Percentiles rank a stretch among this genome's conserved stretches.
phyloP scores from a whole-genome alignment of 1,284 basidiomycete genomes.

The Anthracocystis walkeri region DNA sequence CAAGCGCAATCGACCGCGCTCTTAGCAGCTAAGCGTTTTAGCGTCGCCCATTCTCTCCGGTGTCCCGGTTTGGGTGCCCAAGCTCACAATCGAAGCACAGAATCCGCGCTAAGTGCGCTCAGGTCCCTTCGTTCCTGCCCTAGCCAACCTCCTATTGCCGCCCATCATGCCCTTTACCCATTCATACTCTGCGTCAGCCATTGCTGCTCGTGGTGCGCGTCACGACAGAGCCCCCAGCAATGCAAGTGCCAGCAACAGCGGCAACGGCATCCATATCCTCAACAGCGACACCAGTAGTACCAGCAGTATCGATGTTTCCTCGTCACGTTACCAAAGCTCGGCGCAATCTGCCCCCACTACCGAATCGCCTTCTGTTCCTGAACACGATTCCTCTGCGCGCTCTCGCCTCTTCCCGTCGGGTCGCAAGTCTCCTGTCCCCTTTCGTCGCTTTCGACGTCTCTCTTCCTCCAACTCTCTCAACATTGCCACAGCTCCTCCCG shows the following conservation, averaged over 20 bases:
- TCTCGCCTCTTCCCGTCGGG: conserved; percentile 40
- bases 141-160: neutral
- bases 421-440: conserved; percentile 54
- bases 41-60: neutral
- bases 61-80: neutral
- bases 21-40: neutral
- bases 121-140: neutral
- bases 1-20: conserved; percentile 2
- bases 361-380: conserved; percentile 5
- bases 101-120: neutral
- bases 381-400: conserved; percentile 22
- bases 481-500: conserved; percentile 22
- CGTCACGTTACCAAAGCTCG: conserved; percentile 5
- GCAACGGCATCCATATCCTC: neutral
- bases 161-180: conserved; percentile 25
- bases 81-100: neutral
- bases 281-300: conserved; percentile 7
- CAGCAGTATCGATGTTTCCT: conserved; percentile 8
- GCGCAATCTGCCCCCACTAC: conserved; percentile 5
- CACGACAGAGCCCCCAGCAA: neutral
- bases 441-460: conserved; percentile 41
- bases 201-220: neutral
- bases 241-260: neutral
- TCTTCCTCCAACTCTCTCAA: conserved; percentile 45
- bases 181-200: conserved; percentile 15